Evolutionary conservation across 352 stramenopile species (phyloP), one percentile per base, ranked within the genome.

Genomic region (Blastocystis sp.): DNA sequence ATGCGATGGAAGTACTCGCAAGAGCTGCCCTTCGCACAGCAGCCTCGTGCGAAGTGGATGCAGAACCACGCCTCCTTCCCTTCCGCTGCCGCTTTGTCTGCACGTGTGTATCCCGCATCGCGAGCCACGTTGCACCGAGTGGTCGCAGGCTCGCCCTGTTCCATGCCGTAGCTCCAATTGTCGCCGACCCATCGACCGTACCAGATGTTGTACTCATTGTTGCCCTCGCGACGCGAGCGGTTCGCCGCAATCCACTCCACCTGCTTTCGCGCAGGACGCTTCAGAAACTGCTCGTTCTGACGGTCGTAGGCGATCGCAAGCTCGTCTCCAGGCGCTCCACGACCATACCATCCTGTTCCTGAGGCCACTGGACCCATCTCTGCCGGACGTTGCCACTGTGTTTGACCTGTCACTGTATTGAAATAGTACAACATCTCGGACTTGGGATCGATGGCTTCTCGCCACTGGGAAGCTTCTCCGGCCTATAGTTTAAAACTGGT

Each of bases 171-270:
- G 90, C 92, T 91, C 94, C 94, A 96, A 90, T 96, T 92, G 87
- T 97, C 95, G 7, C 95, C 95, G 29, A 95, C 91, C 91, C 95
- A 97, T 91, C 96, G 96, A 89, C 95, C 94, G 91, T 97, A 98
- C 94, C 94, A 98, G 68, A 98, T 97, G 87, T 98, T 98, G 93
- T 97, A 98, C 91, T 97, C 94, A 76, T 97, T 94, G 29, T 93
- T 94, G 37, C 95, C 95, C 91, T 98, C 94, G 62, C 94, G 94
- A 3, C 69, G 66, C 34, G 94, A 94, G 66, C 95, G 95, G 62
- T 91, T 92, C 15, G 92, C 94, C 34, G 93, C 92, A 91, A 97
- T 94, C 79, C 92, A 92, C n/a, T 97, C 94, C 73, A 96, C 90
- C 88, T 98, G 95, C 91, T 96, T 96, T 39, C 93, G 91, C 11